Evolutionary conservation across 306 rosid species (phyloP).

Genomic region (Vigna mungo): DNA sequence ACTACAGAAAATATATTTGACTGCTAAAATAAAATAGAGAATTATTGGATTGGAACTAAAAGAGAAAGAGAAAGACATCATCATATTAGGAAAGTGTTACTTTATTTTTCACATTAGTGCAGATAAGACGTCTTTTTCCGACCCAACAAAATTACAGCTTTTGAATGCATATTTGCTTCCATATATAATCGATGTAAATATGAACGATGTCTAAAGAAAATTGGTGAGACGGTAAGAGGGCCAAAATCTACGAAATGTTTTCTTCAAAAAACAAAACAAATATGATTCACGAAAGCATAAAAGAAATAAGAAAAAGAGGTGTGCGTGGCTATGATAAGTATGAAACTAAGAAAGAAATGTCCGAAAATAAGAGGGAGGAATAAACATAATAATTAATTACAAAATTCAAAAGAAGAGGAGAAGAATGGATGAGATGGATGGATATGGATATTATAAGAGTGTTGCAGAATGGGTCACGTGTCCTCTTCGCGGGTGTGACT

Average conservation of each 20-base stretch:
- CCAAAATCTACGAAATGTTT: not conserved
- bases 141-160: not conserved
- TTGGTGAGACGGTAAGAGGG: too few species aligned
- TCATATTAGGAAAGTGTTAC: not conserved
- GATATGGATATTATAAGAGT: conserved; percentile 44
- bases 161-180: not conserved
- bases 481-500: not conserved
- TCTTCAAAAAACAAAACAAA: not conserved
- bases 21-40: not conserved
- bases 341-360: too few species aligned
- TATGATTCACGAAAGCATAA: too few species aligned
- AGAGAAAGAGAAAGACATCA: not conserved
- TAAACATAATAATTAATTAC: not conserved
- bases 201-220: too few species aligned
- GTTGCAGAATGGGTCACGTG: conserved; percentile 43
- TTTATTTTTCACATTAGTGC: not conserved
- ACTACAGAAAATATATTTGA: not conserved
- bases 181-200: not conserved
- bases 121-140: too few species aligned
- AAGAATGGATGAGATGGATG: not conserved
- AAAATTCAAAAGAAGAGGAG: not conserved
- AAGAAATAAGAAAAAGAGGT: not conserved
- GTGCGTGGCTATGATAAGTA: too few species aligned
- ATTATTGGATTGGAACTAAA: too few species aligned
- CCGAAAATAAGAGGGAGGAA: not conserved